These are phyloP conservation scores for Maudiozyma turicensis DNA, from an alignment of 805 yeast species.

Conservation along the genomic window DNA sequence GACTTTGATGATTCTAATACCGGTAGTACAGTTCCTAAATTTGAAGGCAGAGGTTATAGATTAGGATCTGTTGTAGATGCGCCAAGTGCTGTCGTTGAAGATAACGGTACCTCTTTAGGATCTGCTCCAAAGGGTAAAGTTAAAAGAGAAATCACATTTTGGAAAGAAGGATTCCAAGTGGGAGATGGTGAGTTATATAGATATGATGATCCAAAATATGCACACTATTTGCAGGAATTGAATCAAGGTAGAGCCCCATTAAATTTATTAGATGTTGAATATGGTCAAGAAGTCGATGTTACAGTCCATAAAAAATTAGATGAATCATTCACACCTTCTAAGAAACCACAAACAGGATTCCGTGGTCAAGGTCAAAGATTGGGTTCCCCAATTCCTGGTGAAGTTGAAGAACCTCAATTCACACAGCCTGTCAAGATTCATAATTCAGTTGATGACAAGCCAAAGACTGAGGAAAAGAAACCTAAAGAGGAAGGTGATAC, in stretches of 20 bases:
- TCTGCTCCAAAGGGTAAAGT: constrained; percentile 39
- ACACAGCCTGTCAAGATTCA: neutral
- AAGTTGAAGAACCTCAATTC: constrained; percentile 22
- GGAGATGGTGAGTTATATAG: constrained; percentile 82
- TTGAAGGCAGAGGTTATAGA: constrained; percentile 34
- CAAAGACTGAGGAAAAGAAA: constrained; percentile 14
- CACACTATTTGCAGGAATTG: constrained; percentile 64
- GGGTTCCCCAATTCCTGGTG: constrained; percentile 86
- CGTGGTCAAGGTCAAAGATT: constrained; percentile 73
- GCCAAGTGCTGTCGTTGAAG: constrained; percentile 29
- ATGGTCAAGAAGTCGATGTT: constrained; percentile 91
- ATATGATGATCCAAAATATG: constrained; percentile 89
- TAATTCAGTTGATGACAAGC: neutral
- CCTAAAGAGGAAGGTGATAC: constrained; percentile 49
- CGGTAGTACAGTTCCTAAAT: constrained; percentile 25
- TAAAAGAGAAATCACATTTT: constrained; percentile 76
- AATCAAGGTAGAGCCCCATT: constrained; percentile 89
- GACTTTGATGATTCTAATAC: constrained; percentile 16
- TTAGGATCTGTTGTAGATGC: constrained; percentile 30
- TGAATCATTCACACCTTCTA: constrained; percentile 71
- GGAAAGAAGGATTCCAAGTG: constrained; percentile 94
- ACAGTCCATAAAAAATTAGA: constrained; percentile 71
- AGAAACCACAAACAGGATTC: constrained; percentile 54
- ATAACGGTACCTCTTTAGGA: constrained; percentile 27
- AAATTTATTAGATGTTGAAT: constrained; percentile 66